Conservation (phyloP, 768 basidiomycete species). For the Podaxis sp. region DNA sequence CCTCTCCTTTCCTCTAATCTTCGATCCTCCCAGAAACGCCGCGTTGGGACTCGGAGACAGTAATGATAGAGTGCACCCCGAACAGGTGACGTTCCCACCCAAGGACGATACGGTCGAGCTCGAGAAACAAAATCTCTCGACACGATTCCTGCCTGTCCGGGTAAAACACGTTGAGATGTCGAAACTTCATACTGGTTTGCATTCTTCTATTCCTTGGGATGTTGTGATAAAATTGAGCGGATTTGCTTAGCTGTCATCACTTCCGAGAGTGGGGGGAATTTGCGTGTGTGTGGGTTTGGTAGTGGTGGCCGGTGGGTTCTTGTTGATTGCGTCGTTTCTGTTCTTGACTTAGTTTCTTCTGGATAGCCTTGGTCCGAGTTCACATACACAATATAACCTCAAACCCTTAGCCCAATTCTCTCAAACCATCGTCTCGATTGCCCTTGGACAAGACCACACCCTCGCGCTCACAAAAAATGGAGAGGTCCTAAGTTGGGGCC, state of each 20-base stretch:
- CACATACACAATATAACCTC: slow-evolving; percentile 79
- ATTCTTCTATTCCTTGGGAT: background rate
- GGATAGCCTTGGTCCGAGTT: slow-evolving; percentile 65
- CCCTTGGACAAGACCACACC: slow-evolving; percentile 94
- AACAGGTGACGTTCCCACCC: slow-evolving; percentile 59
- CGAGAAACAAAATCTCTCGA: slow-evolving; percentile 31
- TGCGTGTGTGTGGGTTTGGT: slow-evolving; percentile 88
- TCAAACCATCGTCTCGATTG: slow-evolving; percentile 62
- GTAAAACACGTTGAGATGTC: slow-evolving; percentile 79
- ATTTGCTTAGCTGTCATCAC: slow-evolving; percentile 56
- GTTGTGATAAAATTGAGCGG: slow-evolving; percentile 20
- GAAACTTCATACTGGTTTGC: slow-evolving; percentile 80
- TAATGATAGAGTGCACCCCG: slow-evolving; percentile 77
- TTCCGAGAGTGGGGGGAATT: slow-evolving; percentile 66
- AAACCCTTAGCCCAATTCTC: slow-evolving; percentile 58
- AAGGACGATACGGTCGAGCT: slow-evolving; percentile 30
- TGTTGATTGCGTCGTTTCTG: background rate
- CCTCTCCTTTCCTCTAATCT: background rate
- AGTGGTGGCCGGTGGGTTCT: slow-evolving; percentile 74
- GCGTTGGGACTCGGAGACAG: slow-evolving; percentile 83
- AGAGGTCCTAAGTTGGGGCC: slow-evolving; percentile 88
- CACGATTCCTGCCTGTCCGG: slow-evolving; percentile 61
- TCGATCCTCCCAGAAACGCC: slow-evolving; percentile 59
- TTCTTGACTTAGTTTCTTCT: background rate
- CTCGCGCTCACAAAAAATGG: slow-evolving; percentile 79